Evolutionary conservation across 2,329 filamentous ascomycete genomes (phyloP), one percentile per base, ranked within the genome.

Genomic region (Stemphylium beticola): DNA sequence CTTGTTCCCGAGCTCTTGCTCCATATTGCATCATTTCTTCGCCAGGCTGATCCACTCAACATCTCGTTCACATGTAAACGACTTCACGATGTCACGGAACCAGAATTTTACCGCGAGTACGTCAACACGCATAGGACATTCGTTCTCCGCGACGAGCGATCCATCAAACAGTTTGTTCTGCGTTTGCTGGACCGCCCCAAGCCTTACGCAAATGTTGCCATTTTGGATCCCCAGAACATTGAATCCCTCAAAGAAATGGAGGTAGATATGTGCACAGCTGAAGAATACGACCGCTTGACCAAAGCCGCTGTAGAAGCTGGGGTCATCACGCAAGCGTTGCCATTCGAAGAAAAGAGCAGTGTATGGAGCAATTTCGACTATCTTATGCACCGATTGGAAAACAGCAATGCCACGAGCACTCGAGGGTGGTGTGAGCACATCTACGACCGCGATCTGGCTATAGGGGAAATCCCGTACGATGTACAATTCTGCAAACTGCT

Each of bases 11-110:
- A 62, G 44, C 40, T 59, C 5, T 18, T 57, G 11, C 43, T 62
- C 26, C 7, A 26, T 10, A 33, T 62, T 34, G 55, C 53, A 17
- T 46, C 46, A 11, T 40, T 43, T 22, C 53, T 62, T 17, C n/a
- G 22, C 3, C 47, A 53, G 24, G 31, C 39, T 11, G 53, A 59
- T 42, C 39, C 59, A 6, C 48, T 62, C 17, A 62, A 59, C 36
- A 29, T 57, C 10, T 45, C 59, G 4, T 29, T 59, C 2, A 47
- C 45, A 4, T 53, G 43, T 47, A 49, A 41, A 33, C 36, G 12
- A 14, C 33, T 62, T n/a, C 43, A 33, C 1, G 24, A 18, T 34
- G 42, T 32, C 8, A 57, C 53, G n/a, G 44, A 59, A 37, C 37
- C 55, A 11, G 50, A 54, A 17, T 48, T 57, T 4, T 62, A 44